Percentiles rank a stretch among this genome's conserved stretches.
Evolutionary conservation across 192 early-diverging fungal species (phyloP).

Genomic region (Umbelopsis isabellina): DNA sequence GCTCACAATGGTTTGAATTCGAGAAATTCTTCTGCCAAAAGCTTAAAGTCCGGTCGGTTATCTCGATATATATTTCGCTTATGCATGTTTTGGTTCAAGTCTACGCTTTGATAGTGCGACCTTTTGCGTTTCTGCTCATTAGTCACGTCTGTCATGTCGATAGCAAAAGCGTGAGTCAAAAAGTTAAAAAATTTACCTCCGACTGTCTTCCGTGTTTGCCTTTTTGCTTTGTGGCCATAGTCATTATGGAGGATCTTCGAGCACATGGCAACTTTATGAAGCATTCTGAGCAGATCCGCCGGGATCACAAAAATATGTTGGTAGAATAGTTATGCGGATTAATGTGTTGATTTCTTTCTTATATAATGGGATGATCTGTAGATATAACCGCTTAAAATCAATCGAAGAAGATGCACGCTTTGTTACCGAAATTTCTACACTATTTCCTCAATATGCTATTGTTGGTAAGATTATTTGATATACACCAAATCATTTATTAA

Average conservation of each 20-base stretch:
- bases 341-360: not conserved
- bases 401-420: constrained; percentile 78
- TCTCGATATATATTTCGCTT: constrained; percentile 58
- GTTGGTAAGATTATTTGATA: constrained; percentile 41
- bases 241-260: not conserved
- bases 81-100: constrained; percentile 51
- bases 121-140: not conserved
- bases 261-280: not conserved
- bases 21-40: constrained; percentile 50
- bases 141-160: too few species aligned
- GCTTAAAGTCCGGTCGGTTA: constrained; percentile 58
- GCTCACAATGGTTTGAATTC: constrained; percentile 55
- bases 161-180: too few species aligned
- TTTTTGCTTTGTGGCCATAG: constrained; percentile 20
- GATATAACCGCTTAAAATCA: constrained; percentile 78
- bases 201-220: constrained; percentile 22
- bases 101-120: not conserved
- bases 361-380: constrained; percentile 18
- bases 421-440: constrained; percentile 58
- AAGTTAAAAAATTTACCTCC: not conserved
- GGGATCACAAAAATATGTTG: constrained; percentile 46
- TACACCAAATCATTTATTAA: too few species aligned
- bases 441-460: constrained; percentile 64
- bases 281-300: constrained; percentile 28
- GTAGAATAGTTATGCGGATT: not conserved